A percentile compares a stretch with the other conserved stretches of the same genome.
Conservation (phyloP, 179 eudicot species). For the Pouteria campechiana region DNA sequence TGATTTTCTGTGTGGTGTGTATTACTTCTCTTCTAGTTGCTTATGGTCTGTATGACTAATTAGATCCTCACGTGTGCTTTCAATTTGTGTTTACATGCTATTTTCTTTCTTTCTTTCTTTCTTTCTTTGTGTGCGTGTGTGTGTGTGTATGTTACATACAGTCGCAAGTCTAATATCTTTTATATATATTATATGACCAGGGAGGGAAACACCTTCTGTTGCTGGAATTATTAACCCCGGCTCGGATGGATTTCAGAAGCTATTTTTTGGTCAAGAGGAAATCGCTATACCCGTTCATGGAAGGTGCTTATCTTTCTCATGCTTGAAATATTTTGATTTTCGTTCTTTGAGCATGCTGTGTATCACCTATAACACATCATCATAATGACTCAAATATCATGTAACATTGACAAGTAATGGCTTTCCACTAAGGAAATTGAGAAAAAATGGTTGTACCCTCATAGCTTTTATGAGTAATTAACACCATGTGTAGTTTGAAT, state of each 20-base stretch:
- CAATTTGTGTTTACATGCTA: not conserved
- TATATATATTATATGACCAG: conserved; percentile 16
- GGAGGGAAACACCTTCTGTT: conserved; percentile 99
- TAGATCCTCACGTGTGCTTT: no score
- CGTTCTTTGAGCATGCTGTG: no score
- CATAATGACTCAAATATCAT: no score
- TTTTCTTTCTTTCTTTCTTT: not conserved
- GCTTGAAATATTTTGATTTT: not conserved
- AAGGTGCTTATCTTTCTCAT: conserved; percentile 37
- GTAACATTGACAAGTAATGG: no score
- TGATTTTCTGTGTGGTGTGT: conserved; percentile 95
- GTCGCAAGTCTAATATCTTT: not conserved
- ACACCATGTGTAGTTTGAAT: no score
- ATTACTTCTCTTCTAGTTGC: not conserved
- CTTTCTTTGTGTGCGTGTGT: not conserved
- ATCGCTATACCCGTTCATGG: conserved; percentile 99
- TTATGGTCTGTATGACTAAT: not conserved
- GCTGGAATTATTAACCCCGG: conserved; percentile 99
- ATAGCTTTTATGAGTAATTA: no score
- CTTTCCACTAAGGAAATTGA: no score
- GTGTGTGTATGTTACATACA: not conserved
- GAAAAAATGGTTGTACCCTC: no score
- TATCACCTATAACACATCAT: no score
- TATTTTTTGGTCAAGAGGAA: conserved; percentile 99
- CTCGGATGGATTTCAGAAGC: conserved; percentile 94